A percentile compares a stretch with the other conserved stretches of the same genome.
Conservation (phyloP, 352 stramenopile species). For the Phytophthora chlamydospora region DNA sequence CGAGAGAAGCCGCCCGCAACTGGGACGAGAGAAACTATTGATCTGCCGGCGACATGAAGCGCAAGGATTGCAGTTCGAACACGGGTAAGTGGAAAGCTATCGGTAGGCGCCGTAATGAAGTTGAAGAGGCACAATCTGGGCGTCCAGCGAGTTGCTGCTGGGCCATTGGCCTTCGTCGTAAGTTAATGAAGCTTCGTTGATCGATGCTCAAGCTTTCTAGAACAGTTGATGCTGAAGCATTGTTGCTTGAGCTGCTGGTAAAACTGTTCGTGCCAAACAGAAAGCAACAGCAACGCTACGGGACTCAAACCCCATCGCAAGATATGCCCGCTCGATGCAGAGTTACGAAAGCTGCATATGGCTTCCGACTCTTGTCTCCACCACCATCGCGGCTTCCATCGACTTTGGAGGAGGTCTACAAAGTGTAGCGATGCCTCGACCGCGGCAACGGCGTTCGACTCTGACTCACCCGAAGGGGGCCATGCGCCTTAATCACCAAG, state of each 20-base stretch:
- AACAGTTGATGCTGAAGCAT: slow-evolving; percentile 23
- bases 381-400: slow-evolving; percentile 2
- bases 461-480: slow-evolving; percentile 12
- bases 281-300: slow-evolving; percentile 16
- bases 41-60: not conserved
- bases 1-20: slow-evolving; percentile 7
- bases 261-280: slow-evolving; percentile 14
- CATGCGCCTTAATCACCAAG: slow-evolving; percentile 8
- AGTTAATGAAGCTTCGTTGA: slow-evolving; percentile 1
- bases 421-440: slow-evolving; percentile 3
- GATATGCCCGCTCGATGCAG: slow-evolving; percentile 14
- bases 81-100: slow-evolving; percentile 1
- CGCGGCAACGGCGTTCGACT: slow-evolving; percentile 3
- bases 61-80: slow-evolving; percentile 1
- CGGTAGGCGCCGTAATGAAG: too few relatives aligned
- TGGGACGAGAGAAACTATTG: slow-evolving; percentile 10
- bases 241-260: slow-evolving; percentile 19
- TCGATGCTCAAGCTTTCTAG: slow-evolving; percentile 7
- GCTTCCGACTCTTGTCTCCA: slow-evolving; percentile 18
- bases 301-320: slow-evolving; percentile 23
- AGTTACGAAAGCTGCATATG: slow-evolving; percentile 20
- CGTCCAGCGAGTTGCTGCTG: not conserved
- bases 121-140: not conserved
- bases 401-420: not conserved
- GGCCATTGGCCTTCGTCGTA: not conserved